phyloP scores from a whole-genome alignment of 2,329 filamentous ascomycete species.

The Curvularia spicifera region DNA sequence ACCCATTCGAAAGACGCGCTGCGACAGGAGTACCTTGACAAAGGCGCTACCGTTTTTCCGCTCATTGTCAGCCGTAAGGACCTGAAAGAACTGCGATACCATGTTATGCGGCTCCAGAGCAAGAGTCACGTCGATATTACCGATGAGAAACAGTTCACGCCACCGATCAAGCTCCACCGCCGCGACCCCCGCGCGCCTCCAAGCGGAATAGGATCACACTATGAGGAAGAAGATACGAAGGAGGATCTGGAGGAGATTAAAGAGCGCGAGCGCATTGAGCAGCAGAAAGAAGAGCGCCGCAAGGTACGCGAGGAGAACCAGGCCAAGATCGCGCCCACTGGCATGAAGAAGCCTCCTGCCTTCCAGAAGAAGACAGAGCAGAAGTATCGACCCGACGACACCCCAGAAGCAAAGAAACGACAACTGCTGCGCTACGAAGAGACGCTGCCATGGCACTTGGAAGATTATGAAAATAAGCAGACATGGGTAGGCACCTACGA shows the following conservation, averaged over 20 bases:
- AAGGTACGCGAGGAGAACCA: conserved; percentile 85
- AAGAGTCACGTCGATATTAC: conserved; percentile 69
- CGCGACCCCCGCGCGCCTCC: conserved; percentile 76
- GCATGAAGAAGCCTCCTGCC: conserved; percentile 68
- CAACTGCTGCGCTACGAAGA: conserved; percentile 83
- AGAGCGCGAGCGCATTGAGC: conserved; percentile 65
- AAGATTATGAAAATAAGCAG: conserved; percentile 95
- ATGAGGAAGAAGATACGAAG: conserved; percentile 62
- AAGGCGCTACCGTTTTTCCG: conserved; percentile 54
- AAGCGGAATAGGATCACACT: conserved; percentile 50
- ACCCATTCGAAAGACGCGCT: conserved; percentile 31
- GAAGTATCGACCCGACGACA: conserved; percentile 80
- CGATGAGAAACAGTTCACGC: conserved; percentile 82
- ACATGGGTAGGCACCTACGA: conserved; percentile 94
- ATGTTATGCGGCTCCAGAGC: conserved; percentile 79
- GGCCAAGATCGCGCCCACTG: conserved; percentile 89
- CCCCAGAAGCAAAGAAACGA: conserved; percentile 72
- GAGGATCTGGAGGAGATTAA: conserved; percentile 72
- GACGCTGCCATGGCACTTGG: conserved; percentile 92
- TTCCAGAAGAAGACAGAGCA: conserved; percentile 83
- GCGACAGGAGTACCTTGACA: conserved; percentile 34
- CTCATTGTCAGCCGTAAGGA: conserved; percentile 84
- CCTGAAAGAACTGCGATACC: conserved; percentile 79
- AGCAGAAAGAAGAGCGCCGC: conserved; percentile 75
- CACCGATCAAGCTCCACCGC: conserved; percentile 86